These are phyloP conservation scores for Leptographium flavum DNA, from an alignment of 2,329 filamentous ascomycete genomes.

Conservation along the genomic window DNA sequence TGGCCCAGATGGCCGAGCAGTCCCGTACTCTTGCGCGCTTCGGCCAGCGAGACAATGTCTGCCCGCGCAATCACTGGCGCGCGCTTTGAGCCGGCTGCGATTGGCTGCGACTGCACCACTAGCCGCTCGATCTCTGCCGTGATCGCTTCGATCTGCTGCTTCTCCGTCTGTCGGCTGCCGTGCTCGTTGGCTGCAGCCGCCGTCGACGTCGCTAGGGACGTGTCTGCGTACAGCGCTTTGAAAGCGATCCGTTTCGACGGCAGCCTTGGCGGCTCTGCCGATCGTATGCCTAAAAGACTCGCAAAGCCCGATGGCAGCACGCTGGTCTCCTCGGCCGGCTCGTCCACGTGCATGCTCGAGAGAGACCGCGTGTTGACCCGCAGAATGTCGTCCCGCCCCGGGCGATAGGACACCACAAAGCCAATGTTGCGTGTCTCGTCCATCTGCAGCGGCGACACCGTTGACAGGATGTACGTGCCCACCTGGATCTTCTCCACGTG, in stretches of 20 bases:
- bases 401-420: constrained; percentile 63
- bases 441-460: constrained; percentile 60
- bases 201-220: constrained; percentile 23
- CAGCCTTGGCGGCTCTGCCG: constrained; percentile 16
- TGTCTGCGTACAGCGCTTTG: constrained; percentile 40
- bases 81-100: constrained; percentile 22
- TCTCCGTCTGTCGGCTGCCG: constrained; percentile 29
- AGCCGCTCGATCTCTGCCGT: constrained; percentile 65
- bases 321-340: background rate
- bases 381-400: constrained; percentile 55
- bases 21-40: constrained; percentile 78
- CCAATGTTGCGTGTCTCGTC: constrained; percentile 74
- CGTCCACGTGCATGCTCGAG: constrained; percentile 28
- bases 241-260: constrained; percentile 31
- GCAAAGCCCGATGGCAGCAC: constrained; percentile 19
- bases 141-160: constrained; percentile 46
- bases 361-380: constrained; percentile 79
- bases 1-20: constrained; percentile 78
- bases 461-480: constrained; percentile 84
- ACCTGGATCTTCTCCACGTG: constrained; percentile 60
- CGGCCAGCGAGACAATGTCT: constrained; percentile 70
- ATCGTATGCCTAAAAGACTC: constrained; percentile 25
- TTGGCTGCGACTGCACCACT: constrained; percentile 33
- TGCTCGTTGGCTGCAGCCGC: constrained; percentile 26
- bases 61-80: constrained; percentile 37